Evolutionary conservation across 306 rosid species (phyloP).

Genomic region (Calophaca sinica): DNA sequence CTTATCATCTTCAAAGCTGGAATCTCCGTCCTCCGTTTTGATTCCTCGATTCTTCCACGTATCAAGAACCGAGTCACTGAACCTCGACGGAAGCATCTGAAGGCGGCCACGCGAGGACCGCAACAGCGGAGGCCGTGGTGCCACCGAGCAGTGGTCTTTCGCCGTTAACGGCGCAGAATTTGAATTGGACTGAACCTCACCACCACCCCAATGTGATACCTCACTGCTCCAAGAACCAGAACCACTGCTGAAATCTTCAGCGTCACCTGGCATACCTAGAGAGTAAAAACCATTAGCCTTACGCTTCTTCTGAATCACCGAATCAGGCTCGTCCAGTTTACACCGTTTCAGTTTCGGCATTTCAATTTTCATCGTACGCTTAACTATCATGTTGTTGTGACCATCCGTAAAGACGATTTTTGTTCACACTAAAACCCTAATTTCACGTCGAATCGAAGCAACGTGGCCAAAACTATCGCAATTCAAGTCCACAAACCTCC

Average conservation of each 20-base stretch:
- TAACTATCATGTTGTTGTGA: constrained; percentile 66
- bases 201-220: constrained; percentile 58
- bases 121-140: constrained; percentile 55
- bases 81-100: constrained; percentile 76
- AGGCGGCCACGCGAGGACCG: constrained; percentile 78
- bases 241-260: constrained; percentile 67
- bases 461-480: constrained; percentile 33
- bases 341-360: constrained; percentile 90
- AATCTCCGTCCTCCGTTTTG: constrained; percentile 47
- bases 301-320: constrained; percentile 65
- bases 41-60: constrained; percentile 54
- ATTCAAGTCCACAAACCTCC: constrained; percentile 39
- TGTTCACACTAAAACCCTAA: constrained; percentile 64
- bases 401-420: constrained; percentile 36
- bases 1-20: constrained; percentile 58
- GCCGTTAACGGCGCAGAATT: constrained; percentile 45
- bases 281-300: constrained; percentile 54
- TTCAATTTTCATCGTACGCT: constrained; percentile 73
- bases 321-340: constrained; percentile 64
- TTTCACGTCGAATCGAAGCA: constrained; percentile 43
- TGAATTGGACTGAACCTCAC: constrained; percentile 67
- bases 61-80: constrained; percentile 68
- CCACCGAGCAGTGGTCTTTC: constrained; percentile 32
- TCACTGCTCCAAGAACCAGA: constrained; percentile 68
- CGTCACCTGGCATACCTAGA: constrained; percentile 45